phyloP scores from a whole-genome alignment of 441 rosid species.

The Gossypium schwendimanii region DNA sequence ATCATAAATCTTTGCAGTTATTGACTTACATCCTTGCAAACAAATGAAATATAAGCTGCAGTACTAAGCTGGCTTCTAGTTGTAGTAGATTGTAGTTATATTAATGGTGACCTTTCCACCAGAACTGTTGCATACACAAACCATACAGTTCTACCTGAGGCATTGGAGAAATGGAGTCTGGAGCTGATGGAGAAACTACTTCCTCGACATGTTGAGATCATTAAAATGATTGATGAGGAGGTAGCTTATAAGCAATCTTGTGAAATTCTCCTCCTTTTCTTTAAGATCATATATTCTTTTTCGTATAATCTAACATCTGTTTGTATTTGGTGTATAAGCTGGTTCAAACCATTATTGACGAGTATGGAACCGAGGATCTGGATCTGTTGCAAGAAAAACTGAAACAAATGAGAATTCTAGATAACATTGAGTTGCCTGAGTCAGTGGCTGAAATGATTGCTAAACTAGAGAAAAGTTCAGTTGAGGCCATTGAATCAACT shows the following conservation, averaged over 20 bases:
- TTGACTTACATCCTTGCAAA: background rate
- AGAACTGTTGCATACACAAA: conserved; percentile 96
- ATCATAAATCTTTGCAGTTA: background rate
- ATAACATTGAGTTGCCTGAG: conserved; percentile 74
- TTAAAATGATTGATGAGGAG: conserved; percentile 86
- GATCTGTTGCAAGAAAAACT: conserved; percentile 52
- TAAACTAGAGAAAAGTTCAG: conserved; percentile 37
- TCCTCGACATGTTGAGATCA: conserved; percentile 85
- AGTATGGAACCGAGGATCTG: conserved; percentile 58
- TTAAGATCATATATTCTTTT: conserved; percentile 14
- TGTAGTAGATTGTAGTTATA: background rate
- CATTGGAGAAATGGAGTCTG: conserved; percentile 93
- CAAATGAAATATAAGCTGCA: background rate
- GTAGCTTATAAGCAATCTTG: conserved; percentile 26
- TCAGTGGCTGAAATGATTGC: conserved; percentile 51
- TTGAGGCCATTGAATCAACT: conserved; percentile 15
- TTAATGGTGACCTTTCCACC: conserved; percentile 10
- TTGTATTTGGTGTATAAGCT: conserved; percentile 43
- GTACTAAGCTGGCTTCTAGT: background rate
- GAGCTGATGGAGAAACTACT: conserved; percentile 76
- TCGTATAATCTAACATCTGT: conserved; percentile 10
- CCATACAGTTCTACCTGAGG: conserved; percentile 92
- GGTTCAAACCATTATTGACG: conserved; percentile 48
- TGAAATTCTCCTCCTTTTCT: background rate
- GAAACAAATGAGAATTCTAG: conserved; percentile 79